A percentile compares a stretch with the other conserved stretches of the same genome.
These are phyloP conservation scores for Leccinum subrobustum DNA, from an alignment of 1,284 basidiomycete genomes.

Conservation along the genomic window DNA sequence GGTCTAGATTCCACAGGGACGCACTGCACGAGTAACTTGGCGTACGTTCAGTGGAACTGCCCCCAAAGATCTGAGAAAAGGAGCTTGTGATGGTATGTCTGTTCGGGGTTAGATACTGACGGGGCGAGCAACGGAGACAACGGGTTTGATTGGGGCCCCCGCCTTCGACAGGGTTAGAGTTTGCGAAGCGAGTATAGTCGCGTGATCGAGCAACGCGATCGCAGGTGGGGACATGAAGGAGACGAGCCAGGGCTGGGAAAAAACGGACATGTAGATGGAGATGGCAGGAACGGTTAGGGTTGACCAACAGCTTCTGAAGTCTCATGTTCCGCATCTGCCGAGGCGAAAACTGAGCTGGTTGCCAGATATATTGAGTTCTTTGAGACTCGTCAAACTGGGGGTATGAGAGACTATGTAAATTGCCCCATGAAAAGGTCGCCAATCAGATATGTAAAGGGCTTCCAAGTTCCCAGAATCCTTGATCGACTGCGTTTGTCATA, in stretches of 20 bases:
- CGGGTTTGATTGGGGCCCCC: too few species aligned
- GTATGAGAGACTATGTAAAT: not conserved
- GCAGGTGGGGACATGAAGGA: not conserved
- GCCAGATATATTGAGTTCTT: not conserved
- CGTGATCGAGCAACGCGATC: constrained; percentile 20
- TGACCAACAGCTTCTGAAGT: constrained; percentile 44
- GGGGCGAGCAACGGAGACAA: constrained; percentile 36
- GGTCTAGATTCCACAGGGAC: too few species aligned
- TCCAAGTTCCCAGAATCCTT: constrained; percentile 30
- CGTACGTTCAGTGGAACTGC: too few species aligned
- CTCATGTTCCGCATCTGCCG: constrained; percentile 38
- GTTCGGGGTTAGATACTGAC: constrained; percentile 7
- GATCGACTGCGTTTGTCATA: constrained; percentile 32
- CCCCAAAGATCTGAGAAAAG: too few species aligned
- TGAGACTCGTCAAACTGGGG: not conserved
- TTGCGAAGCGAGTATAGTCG: constrained; percentile 18
- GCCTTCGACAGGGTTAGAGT: constrained; percentile 10
- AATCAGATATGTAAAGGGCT: too few species aligned
- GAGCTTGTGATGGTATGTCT: constrained; percentile 10
- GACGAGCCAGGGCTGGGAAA: not conserved
- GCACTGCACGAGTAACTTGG: too few species aligned
- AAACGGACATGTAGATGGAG: not conserved
- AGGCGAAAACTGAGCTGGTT: not conserved
- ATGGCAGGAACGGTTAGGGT: constrained; percentile 53
- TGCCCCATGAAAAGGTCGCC: too few species aligned